Base-by-base conservation (phyloP, 495 filamentous ascomycete species). In the Neurospora sp. region DNA sequence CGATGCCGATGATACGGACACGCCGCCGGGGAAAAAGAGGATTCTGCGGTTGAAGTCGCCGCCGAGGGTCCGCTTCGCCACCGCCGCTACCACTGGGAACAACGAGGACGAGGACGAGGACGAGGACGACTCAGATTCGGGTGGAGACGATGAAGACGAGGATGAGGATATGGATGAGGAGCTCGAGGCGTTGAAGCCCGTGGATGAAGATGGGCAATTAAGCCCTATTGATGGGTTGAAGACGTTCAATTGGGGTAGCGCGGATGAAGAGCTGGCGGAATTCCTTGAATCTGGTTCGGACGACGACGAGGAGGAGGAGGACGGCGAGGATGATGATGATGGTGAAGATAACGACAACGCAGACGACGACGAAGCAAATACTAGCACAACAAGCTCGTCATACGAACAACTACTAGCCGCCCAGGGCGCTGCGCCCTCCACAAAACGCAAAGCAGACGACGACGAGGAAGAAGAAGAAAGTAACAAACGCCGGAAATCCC, bases 181-280 rank as follows among this genome's bases (percentile, higher is more conserved):
- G 22, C 53, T 65, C 12, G 80, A 82, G 39, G 74, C 74, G 73
- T 12, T 83, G 20, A 76, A 86, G 65, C 87, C 87, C 3, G 79
- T 80, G n/a, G 85, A 85, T 12, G 77, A 74, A 61, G 83, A 88
- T 37, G 85, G 84, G 27, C 81, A 87, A 45, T 73, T 82, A 6
- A 86, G 83, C 40, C 88, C 87, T 0, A 84, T 89, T 44, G 86
- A 89, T 40, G 82, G 82, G 69, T 78, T 86, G 1, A 83, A 86
- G 71, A 78, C 77, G 27, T 87, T 89, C 71, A 86, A 91, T 70
- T 91, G 90, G 89, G 84, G 83, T 42, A 82, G 80, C 16, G 84
- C 91, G 14, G 89, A 93, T 74, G 90, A 91, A 69, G 94, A 96
- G 77, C 81, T 96, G 6, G 86, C 89, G 53, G 93, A 94, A 20